These are phyloP conservation scores for Orychophragmus violaceus DNA, from an alignment of 345 rosid genomes.

Conservation along the genomic window DNA sequence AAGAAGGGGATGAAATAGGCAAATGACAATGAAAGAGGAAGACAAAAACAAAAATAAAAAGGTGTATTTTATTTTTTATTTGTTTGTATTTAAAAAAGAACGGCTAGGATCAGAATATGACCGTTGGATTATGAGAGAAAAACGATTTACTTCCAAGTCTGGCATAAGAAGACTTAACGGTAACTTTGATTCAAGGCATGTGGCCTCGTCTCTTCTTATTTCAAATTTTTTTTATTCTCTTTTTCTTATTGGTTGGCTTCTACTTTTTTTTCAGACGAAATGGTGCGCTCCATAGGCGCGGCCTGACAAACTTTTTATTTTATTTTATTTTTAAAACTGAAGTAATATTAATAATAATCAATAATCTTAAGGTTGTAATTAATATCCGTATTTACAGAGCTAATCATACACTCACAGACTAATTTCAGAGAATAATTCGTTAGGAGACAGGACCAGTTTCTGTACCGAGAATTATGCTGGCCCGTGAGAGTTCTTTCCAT, in stretches of 20 bases:
- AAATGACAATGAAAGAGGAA: background rate
- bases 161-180: slow-evolving; percentile 22
- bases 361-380: background rate
- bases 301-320: slow-evolving; percentile 11
- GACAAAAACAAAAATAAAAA: background rate
- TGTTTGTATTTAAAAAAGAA: background rate
- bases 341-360: background rate
- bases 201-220: slow-evolving; percentile 14
- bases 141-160: slow-evolving; percentile 19
- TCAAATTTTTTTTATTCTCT: slow-evolving; percentile 6
- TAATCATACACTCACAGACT: slow-evolving; percentile 12
- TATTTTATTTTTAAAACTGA: background rate
- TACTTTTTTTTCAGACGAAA: slow-evolving; percentile 1
- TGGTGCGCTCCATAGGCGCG: slow-evolving; percentile 29
- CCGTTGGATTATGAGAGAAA: slow-evolving; percentile 22
- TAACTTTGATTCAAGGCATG: slow-evolving; percentile 28
- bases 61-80: background rate
- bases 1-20: slow-evolving; percentile 14
- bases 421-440: background rate
- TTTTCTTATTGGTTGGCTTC: background rate
- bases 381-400: slow-evolving; percentile 13
- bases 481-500: slow-evolving; percentile 3
- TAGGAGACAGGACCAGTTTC: slow-evolving; percentile 13
- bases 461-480: slow-evolving; percentile 20
- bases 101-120: slow-evolving; percentile 13